Base-by-base conservation (phyloP, 352 stramenopile genomes). In the Pythium grandisporangium region DNA sequence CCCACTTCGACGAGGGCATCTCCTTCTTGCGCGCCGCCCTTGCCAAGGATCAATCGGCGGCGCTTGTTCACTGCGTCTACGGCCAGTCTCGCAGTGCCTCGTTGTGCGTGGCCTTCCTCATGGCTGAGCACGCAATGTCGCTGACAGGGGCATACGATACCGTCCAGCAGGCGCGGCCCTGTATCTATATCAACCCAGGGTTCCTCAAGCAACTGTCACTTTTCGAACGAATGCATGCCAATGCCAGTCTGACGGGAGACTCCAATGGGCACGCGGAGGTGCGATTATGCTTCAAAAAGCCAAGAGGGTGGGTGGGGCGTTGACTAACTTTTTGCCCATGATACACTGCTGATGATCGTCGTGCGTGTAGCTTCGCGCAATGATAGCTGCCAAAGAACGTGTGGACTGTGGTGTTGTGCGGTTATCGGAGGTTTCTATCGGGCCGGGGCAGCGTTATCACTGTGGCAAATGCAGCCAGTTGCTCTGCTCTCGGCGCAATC, bases 61-160 rank as follows among this genome's bases (percentile, higher is more conserved):
- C 63, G 38, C 58, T 89, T 22, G 79, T 92, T 34, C 76, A 92
- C 35, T 92, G 79, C 30, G 75, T 82, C 4, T 86, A 88, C 40
- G 79, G 79, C 17, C 79, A 92, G 47, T 88, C 73, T 7, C 70
- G 79, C 34, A 88, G 73, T 30, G 77, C 73, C 26, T 49, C 73
- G 13, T 61, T 90, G 33, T 87, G 72, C 37, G 67, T 92, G 17
- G 79, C 79, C 21, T 90, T 66, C 56, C 41, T 90, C 36, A 92
- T 92, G 79, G 54, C 57, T 13, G 52, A 41, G 8, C 52, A 53
- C 26, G 45, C 41, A 11, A 39, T 83, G 37, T 40, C 63, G 23
- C 42, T 87, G 26, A 23, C 51, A 12, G 62, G 62, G 20, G 71
- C 67, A 13, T 92, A 84, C 44, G 52, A 82, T 23, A 36, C 54